A percentile compares a stretch with the other conserved stretches of the same genome.
phyloP scores from a whole-genome alignment of 2,329 filamentous ascomycete species.

The Fusarium sp. region DNA sequence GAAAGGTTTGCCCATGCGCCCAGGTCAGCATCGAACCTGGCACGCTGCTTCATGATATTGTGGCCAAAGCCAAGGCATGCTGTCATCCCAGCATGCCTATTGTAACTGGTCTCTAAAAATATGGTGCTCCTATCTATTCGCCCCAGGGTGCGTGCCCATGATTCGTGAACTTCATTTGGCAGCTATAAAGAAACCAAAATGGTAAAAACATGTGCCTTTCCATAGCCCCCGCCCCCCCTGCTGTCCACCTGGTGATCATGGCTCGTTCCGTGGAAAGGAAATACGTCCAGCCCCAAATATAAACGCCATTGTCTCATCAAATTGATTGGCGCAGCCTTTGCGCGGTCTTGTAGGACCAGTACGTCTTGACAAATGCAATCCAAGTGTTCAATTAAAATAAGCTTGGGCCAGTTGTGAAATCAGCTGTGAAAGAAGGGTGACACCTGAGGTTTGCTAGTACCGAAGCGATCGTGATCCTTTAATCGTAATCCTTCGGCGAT shows the following conservation, averaged over 20 bases:
- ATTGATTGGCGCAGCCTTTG: background rate
- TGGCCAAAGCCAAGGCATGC: constrained; percentile 12
- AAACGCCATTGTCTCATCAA: constrained; percentile 25
- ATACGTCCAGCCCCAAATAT: constrained; percentile 5
- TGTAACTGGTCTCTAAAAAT: constrained; percentile 14
- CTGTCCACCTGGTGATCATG: background rate
- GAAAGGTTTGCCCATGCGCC: background rate
- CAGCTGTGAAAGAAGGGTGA: background rate
- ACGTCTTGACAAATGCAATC: constrained; percentile 6
- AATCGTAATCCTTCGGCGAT: background rate
- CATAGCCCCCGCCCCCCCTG: background rate
- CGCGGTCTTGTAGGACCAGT: constrained; percentile 5
- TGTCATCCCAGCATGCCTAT: constrained; percentile 8
- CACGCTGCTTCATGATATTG: constrained; percentile 8
- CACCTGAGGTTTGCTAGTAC: background rate
- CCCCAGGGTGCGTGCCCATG: background rate
- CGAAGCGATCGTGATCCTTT: background rate
- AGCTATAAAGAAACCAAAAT: constrained; percentile 4
- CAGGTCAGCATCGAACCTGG: background rate
- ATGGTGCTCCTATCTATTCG: constrained; percentile 10
- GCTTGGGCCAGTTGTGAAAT: background rate
- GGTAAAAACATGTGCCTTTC: background rate
- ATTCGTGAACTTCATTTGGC: constrained; percentile 1
- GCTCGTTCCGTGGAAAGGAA: constrained; percentile 2
- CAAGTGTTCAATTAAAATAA: background rate